Evolutionary conservation across 2,329 filamentous ascomycete species (phyloP).

Genomic region (Thelonectria olida): DNA sequence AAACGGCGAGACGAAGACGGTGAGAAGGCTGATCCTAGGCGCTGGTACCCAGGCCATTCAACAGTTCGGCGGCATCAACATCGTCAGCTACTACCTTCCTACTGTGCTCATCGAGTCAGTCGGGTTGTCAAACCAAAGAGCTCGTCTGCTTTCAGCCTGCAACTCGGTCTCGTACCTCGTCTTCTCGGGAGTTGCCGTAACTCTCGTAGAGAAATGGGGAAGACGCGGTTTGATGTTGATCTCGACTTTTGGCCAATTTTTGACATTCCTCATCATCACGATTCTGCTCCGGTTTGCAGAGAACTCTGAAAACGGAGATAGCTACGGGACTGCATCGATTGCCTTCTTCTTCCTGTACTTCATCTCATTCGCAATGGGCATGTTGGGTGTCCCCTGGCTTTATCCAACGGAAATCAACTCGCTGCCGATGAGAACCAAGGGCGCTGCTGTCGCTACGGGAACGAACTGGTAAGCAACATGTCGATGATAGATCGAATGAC

Average conservation of each 20-base stretch:
- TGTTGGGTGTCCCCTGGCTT: constrained; percentile 38
- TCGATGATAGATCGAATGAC: accelerated
- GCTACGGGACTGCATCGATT: constrained; percentile 4
- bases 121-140: constrained; percentile 56
- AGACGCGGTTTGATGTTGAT: constrained; percentile 29
- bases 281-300: constrained; percentile 23
- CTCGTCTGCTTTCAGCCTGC: constrained; percentile 60
- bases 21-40: constrained; percentile 19
- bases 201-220: constrained; percentile 21
- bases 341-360: constrained; percentile 33
- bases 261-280: constrained; percentile 27
- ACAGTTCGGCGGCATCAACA: constrained; percentile 27
- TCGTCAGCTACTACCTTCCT: constrained; percentile 46
- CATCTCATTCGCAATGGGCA: constrained; percentile 27
- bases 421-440: constrained; percentile 44
- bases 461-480: constrained; percentile 23
- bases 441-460: constrained; percentile 28
- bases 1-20: constrained; percentile 15
- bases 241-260: constrained; percentile 20
- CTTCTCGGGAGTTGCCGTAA: constrained; percentile 20
- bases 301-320: background rate
- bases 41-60: constrained; percentile 24
- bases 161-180: constrained; percentile 41
- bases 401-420: constrained; percentile 49
- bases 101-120: constrained; percentile 61